A percentile compares a stretch with the other conserved stretches of the same genome.
Conservation (phyloP, 2,329 filamentous ascomycete species). For the Fusarium euwallaceae region DNA sequence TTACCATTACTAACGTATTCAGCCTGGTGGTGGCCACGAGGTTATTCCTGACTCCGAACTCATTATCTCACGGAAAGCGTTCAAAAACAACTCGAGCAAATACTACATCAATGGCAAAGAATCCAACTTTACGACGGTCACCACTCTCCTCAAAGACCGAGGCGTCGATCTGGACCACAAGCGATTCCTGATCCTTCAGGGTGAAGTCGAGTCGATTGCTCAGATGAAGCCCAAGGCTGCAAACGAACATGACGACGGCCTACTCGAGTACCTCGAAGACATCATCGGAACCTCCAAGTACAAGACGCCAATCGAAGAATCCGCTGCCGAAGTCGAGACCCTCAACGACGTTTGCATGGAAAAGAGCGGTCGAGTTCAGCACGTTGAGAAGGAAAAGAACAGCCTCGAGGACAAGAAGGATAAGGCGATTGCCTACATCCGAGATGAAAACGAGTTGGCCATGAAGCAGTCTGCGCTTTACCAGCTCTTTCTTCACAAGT, state of each 20-base stretch:
- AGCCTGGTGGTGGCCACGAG: conserved; percentile 79
- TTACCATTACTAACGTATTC: conserved; percentile 44
- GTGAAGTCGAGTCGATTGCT: conserved; percentile 97
- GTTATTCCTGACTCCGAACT: conserved; percentile 87
- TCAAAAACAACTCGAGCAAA: conserved; percentile 98
- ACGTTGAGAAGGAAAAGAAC: conserved; percentile 97
- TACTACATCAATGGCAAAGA: conserved; percentile 95
- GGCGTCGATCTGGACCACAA: conserved; percentile 98
- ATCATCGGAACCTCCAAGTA: conserved; percentile 99
- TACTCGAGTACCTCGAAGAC: conserved; percentile 96
- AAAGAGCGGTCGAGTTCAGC: conserved; percentile 94
- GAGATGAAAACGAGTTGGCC: conserved; percentile 92
- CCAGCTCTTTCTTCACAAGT: conserved; percentile 90
- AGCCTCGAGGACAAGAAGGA: conserved; percentile 96
- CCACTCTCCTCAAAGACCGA: conserved; percentile 84
- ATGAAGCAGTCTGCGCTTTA: conserved; percentile 93
- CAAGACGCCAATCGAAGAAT: conserved; percentile 96
- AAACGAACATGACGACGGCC: conserved; percentile 94
- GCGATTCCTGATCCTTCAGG: conserved; percentile 95
- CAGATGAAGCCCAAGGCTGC: conserved; percentile 99
- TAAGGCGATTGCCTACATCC: conserved; percentile 88
- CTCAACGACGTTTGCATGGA: conserved; percentile 96
- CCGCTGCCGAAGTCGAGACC: conserved; percentile 88
- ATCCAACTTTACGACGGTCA: conserved; percentile 93
- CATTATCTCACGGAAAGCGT: conserved; percentile 90